Percentiles rank a stretch among this genome's conserved stretches.
Evolutionary conservation across 2,329 filamentous ascomycete genomes (phyloP).

Genomic region (Alternaria triticimaculans): DNA sequence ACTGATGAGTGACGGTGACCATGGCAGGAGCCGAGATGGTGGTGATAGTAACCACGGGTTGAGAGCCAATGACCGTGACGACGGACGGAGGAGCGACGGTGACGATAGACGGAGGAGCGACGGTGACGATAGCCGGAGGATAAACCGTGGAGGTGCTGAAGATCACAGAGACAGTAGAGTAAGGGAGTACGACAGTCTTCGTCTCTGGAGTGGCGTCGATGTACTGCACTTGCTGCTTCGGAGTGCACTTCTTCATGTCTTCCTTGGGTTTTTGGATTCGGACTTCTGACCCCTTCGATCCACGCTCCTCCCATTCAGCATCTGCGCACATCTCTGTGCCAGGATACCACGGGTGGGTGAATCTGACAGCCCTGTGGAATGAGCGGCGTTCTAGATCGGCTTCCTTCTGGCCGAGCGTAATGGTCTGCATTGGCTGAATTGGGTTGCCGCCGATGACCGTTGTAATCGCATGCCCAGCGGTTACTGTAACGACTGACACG

Average conservation of each 20-base stretch:
- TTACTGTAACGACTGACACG: neutral
- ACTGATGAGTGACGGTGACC: neutral
- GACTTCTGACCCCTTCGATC: conserved; percentile 16
- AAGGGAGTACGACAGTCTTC: neutral
- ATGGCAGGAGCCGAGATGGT: neutral
- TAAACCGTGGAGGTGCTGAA: neutral
- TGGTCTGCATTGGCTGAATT: neutral
- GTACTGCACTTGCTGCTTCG: neutral
- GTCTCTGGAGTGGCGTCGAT: conserved; percentile 8
- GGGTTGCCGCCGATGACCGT: neutral
- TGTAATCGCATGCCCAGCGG: neutral
- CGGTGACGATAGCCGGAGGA: neutral
- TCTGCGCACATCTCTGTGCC: conserved; percentile 17
- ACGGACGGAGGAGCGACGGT: neutral
- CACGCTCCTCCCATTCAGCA: conserved; percentile 33
- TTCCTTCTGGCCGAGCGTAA: neutral
- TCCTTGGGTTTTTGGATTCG: conserved; percentile 17
- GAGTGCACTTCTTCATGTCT: conserved; percentile 2
- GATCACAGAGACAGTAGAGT: neutral
- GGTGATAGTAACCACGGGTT: neutral
- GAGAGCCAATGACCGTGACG: neutral
- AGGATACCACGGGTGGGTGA: conserved; percentile 20
- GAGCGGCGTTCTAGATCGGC: conserved; percentile 18
- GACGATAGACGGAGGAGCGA: neutral
- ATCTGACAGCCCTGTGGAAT: conserved; percentile 23